A percentile compares a stretch with the other conserved stretches of the same genome.
Evolutionary conservation across 2,329 filamentous ascomycete genomes (phyloP).

Genomic region (Leptographium radiaticola): DNA sequence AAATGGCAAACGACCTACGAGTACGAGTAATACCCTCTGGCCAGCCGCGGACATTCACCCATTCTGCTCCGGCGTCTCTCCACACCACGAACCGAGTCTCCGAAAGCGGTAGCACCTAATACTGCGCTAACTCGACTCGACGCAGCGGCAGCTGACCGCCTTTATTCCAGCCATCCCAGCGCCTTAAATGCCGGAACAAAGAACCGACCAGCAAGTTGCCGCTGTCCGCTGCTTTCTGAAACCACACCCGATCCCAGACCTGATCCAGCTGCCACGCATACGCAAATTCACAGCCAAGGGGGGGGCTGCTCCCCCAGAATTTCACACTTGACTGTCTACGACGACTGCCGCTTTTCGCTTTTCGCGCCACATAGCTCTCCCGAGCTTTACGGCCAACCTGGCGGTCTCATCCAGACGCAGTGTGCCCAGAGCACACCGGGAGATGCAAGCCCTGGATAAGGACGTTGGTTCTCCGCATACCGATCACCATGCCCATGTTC

Average conservation of each 20-base stretch:
- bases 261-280: too few relatives aligned
- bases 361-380: not conserved
- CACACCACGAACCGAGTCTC: not conserved
- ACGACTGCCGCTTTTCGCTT: not conserved
- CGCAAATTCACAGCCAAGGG: not conserved
- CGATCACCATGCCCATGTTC: conserved; percentile 41
- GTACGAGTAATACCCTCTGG: too few relatives aligned
- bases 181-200: too few relatives aligned
- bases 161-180: not conserved
- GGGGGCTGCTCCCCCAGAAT: not conserved
- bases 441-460: not conserved
- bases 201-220: too few relatives aligned
- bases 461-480: not conserved
- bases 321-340: not conserved
- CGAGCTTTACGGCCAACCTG: not conserved
- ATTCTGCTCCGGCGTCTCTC: not conserved
- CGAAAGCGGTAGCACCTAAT: not conserved
- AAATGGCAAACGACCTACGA: too few relatives aligned
- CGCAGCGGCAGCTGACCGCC: not conserved
- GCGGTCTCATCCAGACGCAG: not conserved
- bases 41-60: too few relatives aligned
- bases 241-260: too few relatives aligned
- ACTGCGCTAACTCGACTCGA: not conserved
- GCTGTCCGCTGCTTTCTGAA: too few relatives aligned
- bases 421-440: not conserved